A percentile compares a stretch with the other conserved stretches of the same genome.
These are phyloP conservation scores for Bryum argenteum DNA, from an alignment of 225 moss, liverwort and hornwort species.

Conservation along the genomic window DNA sequence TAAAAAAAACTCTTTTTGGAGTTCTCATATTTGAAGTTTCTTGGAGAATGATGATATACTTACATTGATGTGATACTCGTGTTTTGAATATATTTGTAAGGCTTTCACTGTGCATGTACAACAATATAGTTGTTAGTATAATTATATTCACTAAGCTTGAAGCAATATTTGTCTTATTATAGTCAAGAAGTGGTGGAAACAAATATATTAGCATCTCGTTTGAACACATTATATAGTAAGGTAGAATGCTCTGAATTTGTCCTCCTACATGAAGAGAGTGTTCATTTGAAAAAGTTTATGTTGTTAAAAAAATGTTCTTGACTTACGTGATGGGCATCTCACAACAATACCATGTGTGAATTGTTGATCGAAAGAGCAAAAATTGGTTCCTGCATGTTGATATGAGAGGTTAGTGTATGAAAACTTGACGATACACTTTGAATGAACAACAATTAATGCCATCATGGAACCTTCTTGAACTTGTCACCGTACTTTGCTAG, in stretches of 20 bases:
- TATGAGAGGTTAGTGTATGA: not conserved
- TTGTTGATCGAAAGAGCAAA: slow-evolving; percentile 31
- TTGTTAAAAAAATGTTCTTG: not conserved
- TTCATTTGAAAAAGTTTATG: not conserved
- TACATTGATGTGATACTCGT: slow-evolving; percentile 41
- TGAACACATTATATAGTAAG: too few relatives aligned
- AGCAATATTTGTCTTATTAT: too few relatives aligned
- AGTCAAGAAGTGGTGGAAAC: too few relatives aligned
- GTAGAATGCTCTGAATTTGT: too few relatives aligned
- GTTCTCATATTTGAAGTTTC: too few relatives aligned
- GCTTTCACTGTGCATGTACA: slow-evolving; percentile 40
- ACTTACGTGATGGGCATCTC: slow-evolving; percentile 48
- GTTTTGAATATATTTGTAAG: slow-evolving; percentile 37
- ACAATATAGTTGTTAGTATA: slow-evolving; percentile 6
- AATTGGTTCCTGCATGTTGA: slow-evolving; percentile 47
- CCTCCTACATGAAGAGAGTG: too few relatives aligned
- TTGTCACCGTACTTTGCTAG: not conserved
- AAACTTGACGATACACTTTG: not conserved
- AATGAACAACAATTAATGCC: not conserved
- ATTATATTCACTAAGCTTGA: not conserved
- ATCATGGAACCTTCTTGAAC: not conserved
- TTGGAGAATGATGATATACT: slow-evolving; percentile 3
- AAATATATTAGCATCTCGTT: too few relatives aligned
- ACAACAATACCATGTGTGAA: slow-evolving; percentile 49
- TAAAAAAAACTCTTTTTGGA: too few relatives aligned